Percentiles rank a stretch among this genome's conserved stretches.
Conservation (phyloP, 2,329 filamentous ascomycete species). For the Capronia coronata region DNA sequence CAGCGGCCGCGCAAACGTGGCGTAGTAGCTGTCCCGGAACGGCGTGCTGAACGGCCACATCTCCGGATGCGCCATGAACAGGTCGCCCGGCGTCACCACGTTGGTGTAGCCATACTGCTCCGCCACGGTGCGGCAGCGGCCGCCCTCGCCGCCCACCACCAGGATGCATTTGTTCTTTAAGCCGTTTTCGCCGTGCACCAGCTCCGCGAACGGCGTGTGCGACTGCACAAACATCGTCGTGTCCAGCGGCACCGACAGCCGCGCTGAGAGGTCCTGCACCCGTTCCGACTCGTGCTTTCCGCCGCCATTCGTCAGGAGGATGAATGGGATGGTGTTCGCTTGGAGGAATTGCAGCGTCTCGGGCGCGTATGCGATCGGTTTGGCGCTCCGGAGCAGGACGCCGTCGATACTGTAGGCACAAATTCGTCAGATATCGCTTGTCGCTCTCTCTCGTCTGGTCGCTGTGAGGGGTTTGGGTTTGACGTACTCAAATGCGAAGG, state of each 20-base stretch:
- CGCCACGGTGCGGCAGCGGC: constrained; percentile 65
- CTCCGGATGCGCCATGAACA: constrained; percentile 64
- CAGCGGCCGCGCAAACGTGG: constrained; percentile 35
- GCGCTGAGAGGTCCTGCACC: constrained; percentile 61
- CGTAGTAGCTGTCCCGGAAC: constrained; percentile 56
- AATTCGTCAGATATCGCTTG: constrained; percentile 5
- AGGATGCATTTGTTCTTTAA: constrained; percentile 61
- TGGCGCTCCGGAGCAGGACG: constrained; percentile 78
- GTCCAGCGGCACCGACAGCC: constrained; percentile 57
- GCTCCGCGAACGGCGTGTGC: constrained; percentile 78
- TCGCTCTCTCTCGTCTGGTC: neutral
- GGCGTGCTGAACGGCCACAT: constrained; percentile 78
- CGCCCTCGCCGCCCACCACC: constrained; percentile 64
- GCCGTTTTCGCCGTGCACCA: constrained; percentile 53
- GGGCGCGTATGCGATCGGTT: constrained; percentile 70
- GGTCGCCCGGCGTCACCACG: constrained; percentile 79
- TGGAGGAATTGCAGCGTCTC: constrained; percentile 68
- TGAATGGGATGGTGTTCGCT: constrained; percentile 73
- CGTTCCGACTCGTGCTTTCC: constrained; percentile 73
- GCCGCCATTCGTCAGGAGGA: constrained; percentile 92
- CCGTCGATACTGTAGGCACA: constrained; percentile 66
- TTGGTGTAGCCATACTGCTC: constrained; percentile 70
- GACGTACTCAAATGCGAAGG: constrained; percentile 28
- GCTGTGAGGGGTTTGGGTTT: no score
- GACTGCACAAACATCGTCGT: constrained; percentile 74